Base-by-base conservation (phyloP, 306 rosid species). In the Lagenaria siceraria region DNA sequence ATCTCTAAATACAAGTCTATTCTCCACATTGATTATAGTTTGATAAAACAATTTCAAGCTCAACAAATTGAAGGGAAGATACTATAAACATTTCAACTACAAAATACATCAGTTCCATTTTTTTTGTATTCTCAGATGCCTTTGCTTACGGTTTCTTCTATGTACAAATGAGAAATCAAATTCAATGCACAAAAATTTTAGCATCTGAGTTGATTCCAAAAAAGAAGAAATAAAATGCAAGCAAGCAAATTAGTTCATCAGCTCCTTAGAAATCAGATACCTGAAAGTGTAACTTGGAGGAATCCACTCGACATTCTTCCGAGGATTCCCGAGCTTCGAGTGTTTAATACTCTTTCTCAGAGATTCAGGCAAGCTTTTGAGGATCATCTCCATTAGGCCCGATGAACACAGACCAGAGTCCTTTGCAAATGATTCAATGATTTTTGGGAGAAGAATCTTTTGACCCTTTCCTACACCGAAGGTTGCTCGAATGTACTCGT, bases 391-490 rank as follows among this genome's bases (percentile, higher is more conserved):
- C 81, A 89, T 83, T 12, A 88, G 77, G 33, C 90, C 93, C 58
- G 59, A 79, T 1, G 91, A 78, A 81, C 89, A 89, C 62, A 96
- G 74, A 40, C 85, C 89, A 0, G 97, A 84, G 76, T 93, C 92
- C 81, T 92, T 96, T 18, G 83, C 83, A 36, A 88, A 96, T 74
- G 97, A 82, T 68, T 96, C 97, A 0, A 96, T 81, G 22, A 90
- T 89, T 88, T 89, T 96, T 14, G 99, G 99, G 18, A 96, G 53
- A 21, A 96, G 82, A 71, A 96, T 78, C 79, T 87, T 92, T 33
- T 76, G 82, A 85, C 88, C 97, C 85, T 96, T 92, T 65, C 96
- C 86, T 31, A 90, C 90, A 9, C 99, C 99, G n/a, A 92, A 89
- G 22, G 90, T 77, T n/a, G 79, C 80, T 17, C 64, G 74, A 29